phyloP scores from a whole-genome alignment of 2,329 filamentous ascomycete genomes.

The Aspergillus sp. region DNA sequence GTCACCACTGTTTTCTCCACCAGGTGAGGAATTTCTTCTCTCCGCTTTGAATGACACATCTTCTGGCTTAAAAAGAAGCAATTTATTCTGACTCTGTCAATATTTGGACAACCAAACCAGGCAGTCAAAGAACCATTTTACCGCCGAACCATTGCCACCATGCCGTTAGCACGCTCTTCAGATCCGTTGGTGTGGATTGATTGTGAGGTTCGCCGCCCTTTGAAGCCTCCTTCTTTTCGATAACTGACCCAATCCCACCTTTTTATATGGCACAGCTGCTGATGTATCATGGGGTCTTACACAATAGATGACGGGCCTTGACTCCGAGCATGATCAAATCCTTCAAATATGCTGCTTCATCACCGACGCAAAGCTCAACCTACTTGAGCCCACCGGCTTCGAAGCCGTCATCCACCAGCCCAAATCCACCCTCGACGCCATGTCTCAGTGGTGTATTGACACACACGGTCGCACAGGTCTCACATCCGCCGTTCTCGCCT shows the following conservation, averaged over 20 bases:
- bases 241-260: neutral
- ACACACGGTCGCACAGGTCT: constrained; percentile 81
- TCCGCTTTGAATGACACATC: constrained; percentile 3
- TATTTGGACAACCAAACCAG: neutral
- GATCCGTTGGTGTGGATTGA: constrained; percentile 84
- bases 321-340: constrained; percentile 74
- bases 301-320: constrained; percentile 80
- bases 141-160: constrained; percentile 14
- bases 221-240: neutral
- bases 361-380: constrained; percentile 71
- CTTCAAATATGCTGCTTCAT: constrained; percentile 90
- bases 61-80: neutral
- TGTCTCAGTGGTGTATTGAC: constrained; percentile 84
- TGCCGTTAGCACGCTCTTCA: constrained; percentile 46
- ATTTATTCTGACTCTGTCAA: constrained; percentile 3
- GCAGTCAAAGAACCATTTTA: neutral
- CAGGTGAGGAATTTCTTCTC: constrained; percentile 12
- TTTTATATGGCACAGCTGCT: neutral
- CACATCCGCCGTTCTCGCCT: constrained; percentile 68
- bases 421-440: constrained; percentile 64
- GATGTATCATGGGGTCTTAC: constrained; percentile 1
- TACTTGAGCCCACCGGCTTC: constrained; percentile 73
- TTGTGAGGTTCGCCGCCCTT: constrained; percentile 53
- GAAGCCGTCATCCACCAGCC: constrained; percentile 74
- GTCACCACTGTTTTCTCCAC: constrained; percentile 14